These are phyloP conservation scores for Pseudofabraea citricarpa DNA, from an alignment of 2,329 filamentous ascomycete species.

Conservation along the genomic window DNA sequence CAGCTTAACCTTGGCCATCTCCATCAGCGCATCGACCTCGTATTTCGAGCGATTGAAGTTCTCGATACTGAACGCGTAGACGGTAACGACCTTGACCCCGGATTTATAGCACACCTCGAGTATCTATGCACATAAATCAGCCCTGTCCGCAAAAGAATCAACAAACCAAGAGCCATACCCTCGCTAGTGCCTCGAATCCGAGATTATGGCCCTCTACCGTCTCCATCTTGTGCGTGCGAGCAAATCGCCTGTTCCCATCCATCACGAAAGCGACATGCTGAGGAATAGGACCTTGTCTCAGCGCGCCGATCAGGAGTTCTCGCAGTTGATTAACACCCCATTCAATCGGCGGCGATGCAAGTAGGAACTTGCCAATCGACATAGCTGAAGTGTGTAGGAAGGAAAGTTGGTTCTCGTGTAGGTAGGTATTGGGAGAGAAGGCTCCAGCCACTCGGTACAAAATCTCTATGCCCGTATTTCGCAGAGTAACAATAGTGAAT, in stretches of 20 bases:
- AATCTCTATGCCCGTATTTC: too few species aligned
- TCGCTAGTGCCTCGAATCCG: constrained; percentile 90
- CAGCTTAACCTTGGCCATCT: constrained; percentile 93
- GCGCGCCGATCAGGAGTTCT: constrained; percentile 80
- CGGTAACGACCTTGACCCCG: constrained; percentile 92
- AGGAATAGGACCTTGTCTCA: constrained; percentile 87
- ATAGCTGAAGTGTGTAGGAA: neutral
- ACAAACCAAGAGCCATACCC: too few species aligned
- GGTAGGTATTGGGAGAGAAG: neutral
- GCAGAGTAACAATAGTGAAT: too few species aligned
- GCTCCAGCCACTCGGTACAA: too few species aligned
- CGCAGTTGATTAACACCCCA: constrained; percentile 77
- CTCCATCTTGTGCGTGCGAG: constrained; percentile 85
- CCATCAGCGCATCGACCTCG: constrained; percentile 95
- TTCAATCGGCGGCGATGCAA: constrained; percentile 86
- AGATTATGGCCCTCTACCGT: constrained; percentile 94
- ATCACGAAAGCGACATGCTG: constrained; percentile 99
- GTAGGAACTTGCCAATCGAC: constrained; percentile 33
- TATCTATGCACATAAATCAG: constrained; percentile 59
- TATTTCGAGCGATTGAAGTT: constrained; percentile 97
- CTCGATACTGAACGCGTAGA: constrained; percentile 98
- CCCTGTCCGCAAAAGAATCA: constrained; percentile 14
- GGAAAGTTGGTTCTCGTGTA: neutral
- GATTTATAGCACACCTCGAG: constrained; percentile 98
- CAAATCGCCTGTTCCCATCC: constrained; percentile 96